A percentile compares a stretch with the other conserved stretches of the same genome.
Evolutionary conservation across 1,284 basidiomycete species (phyloP).

Genomic region (Pterula multifida): DNA sequence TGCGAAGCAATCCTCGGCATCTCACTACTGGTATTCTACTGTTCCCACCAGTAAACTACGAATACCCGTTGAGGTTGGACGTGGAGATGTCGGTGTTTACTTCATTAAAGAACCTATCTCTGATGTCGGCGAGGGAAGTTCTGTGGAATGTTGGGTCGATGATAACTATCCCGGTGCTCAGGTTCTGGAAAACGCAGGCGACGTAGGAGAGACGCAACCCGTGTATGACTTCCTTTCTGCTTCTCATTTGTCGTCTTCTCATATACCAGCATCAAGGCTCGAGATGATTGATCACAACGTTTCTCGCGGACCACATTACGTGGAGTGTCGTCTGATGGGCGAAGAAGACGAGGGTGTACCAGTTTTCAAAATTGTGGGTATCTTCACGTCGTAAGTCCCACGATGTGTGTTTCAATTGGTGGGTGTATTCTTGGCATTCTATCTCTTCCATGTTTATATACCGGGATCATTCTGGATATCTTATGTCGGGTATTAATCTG

Average conservation of each 20-base stretch:
- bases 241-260: constrained; percentile 7
- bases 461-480: not conserved
- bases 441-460: not conserved
- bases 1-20: constrained; percentile 24
- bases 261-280: constrained; percentile 30
- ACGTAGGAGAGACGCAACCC: constrained; percentile 34
- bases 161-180: constrained; percentile 59
- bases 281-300: constrained; percentile 74
- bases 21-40: constrained; percentile 84
- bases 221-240: constrained; percentile 31
- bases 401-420: not conserved
- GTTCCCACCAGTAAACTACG: constrained; percentile 67
- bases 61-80: constrained; percentile 61
- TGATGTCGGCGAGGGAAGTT: constrained; percentile 45
- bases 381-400: constrained; percentile 35
- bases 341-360: constrained; percentile 67
- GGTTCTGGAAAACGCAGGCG: constrained; percentile 49
- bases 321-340: constrained; percentile 74
- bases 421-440: not conserved
- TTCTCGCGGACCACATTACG: constrained; percentile 67
- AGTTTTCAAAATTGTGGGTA: constrained; percentile 76
- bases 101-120: constrained; percentile 51
- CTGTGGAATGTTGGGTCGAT: constrained; percentile 78
- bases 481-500: not conserved
- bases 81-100: constrained; percentile 74